A percentile compares a stretch with the other conserved stretches of the same genome.
phyloP scores from a whole-genome alignment of 371 early-diverging fungal species.

The Mucor plumbeus region DNA sequence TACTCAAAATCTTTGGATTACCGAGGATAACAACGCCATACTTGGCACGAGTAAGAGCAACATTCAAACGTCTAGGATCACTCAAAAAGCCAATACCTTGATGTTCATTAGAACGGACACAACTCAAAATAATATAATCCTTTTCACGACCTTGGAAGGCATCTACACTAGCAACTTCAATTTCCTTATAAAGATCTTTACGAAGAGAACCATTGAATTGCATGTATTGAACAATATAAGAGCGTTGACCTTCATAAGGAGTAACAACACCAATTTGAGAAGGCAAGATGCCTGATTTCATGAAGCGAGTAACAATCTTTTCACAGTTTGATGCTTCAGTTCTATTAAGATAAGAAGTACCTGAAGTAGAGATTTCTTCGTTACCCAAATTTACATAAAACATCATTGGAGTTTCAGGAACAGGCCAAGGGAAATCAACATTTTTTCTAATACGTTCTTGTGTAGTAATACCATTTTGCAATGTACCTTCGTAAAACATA shows the following conservation, averaged over 20 bases:
- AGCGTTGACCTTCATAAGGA: conserved; percentile 99
- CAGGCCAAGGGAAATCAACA: conserved; percentile 97
- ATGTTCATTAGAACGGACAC: conserved; percentile 97
- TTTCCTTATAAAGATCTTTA: conserved; percentile 93
- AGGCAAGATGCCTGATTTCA: conserved; percentile 88
- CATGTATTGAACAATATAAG: conserved; percentile 94
- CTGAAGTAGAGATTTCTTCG: conserved; percentile 95
- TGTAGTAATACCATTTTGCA: conserved; percentile 95
- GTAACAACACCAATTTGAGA: conserved; percentile 98
- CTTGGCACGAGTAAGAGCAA: conserved; percentile 96
- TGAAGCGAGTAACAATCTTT: conserved; percentile 93
- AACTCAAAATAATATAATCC: conserved; percentile 98
- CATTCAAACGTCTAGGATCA: conserved; percentile 97
- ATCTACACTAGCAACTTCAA: conserved; percentile 99
- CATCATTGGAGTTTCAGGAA: conserved; percentile 93
- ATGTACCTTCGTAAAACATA: conserved; percentile 98
- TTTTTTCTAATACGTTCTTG: conserved; percentile 86
- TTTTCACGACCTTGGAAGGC: conserved; percentile 99
- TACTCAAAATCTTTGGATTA: conserved; percentile 94
- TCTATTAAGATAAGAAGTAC: conserved; percentile 96
- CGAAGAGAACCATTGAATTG: conserved; percentile 88
- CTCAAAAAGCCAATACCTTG: conserved; percentile 98
- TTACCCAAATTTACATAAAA: conserved; percentile 93
- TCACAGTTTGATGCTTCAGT: conserved; percentile 90
- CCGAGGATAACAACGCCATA: conserved; percentile 96